phyloP scores from a whole-genome alignment of 2,329 filamentous ascomycete species.

The Fusarium duplospermum region DNA sequence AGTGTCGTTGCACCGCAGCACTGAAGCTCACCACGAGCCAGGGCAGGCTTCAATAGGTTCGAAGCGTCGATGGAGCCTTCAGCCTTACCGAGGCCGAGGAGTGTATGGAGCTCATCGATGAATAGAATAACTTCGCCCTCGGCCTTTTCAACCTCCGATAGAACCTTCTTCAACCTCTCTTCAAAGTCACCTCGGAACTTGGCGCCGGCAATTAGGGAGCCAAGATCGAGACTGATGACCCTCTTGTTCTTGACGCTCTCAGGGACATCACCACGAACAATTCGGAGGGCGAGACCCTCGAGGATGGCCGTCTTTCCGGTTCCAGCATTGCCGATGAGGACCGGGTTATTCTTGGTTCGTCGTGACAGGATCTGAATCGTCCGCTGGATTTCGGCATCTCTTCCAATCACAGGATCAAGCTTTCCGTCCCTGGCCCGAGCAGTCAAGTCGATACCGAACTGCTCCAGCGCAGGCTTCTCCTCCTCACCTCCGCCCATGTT shows the following conservation, averaged over 20 bases:
- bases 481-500: conserved; percentile 78
- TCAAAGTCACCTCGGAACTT: conserved; percentile 98
- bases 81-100: conserved; percentile 92
- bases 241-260: conserved; percentile 96
- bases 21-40: conserved; percentile 93
- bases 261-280: conserved; percentile 91
- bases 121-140: conserved; percentile 93
- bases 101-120: conserved; percentile 91
- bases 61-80: conserved; percentile 97
- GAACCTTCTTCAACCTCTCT: conserved; percentile 88
- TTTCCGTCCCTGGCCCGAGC: conserved; percentile 87
- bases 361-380: conserved; percentile 95
- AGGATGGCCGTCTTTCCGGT: conserved; percentile 95
- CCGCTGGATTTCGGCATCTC: conserved; percentile 90
- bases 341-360: conserved; percentile 95
- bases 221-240: conserved; percentile 88
- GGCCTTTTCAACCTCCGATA: conserved; percentile 91
- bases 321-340: conserved; percentile 90
- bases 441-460: conserved; percentile 92
- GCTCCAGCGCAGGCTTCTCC: conserved; percentile 88
- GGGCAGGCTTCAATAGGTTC: conserved; percentile 90
- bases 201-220: conserved; percentile 92
- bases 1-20: conserved; percentile 96
- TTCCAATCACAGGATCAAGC: conserved; percentile 93
- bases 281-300: conserved; percentile 89